Evolutionary conservation across 192 early-diverging fungal species (phyloP).

Genomic region (Coemansia sp.): DNA sequence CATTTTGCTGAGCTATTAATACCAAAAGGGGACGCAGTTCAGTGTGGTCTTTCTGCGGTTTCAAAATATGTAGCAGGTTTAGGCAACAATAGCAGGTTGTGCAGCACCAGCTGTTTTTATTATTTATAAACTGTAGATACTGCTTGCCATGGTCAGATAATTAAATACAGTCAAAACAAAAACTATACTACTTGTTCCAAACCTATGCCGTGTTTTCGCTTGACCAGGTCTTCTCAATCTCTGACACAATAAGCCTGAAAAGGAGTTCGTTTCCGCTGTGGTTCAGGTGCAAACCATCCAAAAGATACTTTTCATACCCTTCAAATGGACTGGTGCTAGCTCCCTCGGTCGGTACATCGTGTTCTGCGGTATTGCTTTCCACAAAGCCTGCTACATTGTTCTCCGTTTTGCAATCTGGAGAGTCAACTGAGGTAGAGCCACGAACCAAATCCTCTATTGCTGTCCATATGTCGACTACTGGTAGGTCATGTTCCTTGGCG

Average conservation of each 20-base stretch:
- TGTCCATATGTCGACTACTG: constrained; percentile 36
- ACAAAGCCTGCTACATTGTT: constrained; percentile 14
- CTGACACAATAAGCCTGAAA: constrained; percentile 11
- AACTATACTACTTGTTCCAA: background rate
- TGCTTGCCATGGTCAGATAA: no score
- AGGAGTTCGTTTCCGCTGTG: constrained; percentile 55
- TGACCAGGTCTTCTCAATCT: constrained; percentile 12
- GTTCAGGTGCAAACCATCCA: constrained; percentile 61
- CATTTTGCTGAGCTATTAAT: no score
- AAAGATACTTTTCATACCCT: constrained; percentile 39
- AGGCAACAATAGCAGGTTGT: no score
- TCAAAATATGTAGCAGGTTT: no score
- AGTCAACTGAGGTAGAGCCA: constrained; percentile 10
- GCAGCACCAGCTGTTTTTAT: no score
- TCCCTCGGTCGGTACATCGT: background rate
- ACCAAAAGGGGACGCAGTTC: no score
- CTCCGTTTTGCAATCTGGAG: constrained; percentile 1
- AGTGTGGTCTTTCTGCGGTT: no score
- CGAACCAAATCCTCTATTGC: constrained; percentile 46
- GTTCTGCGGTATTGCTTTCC: constrained; percentile 16
- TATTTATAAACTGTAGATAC: no score
- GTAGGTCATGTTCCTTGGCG: constrained; percentile 31
- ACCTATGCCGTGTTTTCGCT: constrained; percentile 7
- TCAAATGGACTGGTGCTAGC: constrained; percentile 7
- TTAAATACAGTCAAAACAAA: background rate